These are phyloP conservation scores for Cardamine occulta DNA, from an alignment of 345 rosid species.

Conservation along the genomic window DNA sequence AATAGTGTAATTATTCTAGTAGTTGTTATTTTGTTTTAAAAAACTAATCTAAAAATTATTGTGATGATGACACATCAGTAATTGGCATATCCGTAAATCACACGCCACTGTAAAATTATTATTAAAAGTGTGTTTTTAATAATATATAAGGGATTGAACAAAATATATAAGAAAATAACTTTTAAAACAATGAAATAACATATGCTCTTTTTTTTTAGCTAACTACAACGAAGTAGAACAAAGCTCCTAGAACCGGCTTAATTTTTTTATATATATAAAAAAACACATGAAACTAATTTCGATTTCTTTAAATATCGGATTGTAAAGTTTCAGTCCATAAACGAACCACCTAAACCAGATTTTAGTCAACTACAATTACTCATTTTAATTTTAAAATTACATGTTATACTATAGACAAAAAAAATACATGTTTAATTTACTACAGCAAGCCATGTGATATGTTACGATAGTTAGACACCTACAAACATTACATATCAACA, in stretches of 20 bases:
- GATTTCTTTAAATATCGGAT: background rate
- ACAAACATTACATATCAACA: background rate
- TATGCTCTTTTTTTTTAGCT: background rate
- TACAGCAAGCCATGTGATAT: conserved; percentile 9
- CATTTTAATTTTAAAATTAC: background rate
- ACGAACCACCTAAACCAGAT: background rate
- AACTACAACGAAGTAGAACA: background rate
- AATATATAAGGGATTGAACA: background rate
- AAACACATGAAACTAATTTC: conserved; percentile 3
- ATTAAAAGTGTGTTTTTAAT: too few relatives aligned
- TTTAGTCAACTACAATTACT: background rate
- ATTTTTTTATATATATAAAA: background rate
- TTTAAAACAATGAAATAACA: background rate
- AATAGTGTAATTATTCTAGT: too few relatives aligned
- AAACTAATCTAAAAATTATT: too few relatives aligned
- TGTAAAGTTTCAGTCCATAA: background rate
- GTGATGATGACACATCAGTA: too few relatives aligned
- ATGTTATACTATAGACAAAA: background rate
- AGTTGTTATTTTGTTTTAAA: too few relatives aligned
- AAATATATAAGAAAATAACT: background rate
- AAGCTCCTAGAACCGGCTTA: background rate
- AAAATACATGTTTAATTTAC: background rate
- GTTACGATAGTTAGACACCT: background rate
- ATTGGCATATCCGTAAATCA: too few relatives aligned
- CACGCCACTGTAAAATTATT: too few relatives aligned